Evolutionary conservation across 179 eudicot species (phyloP).

Genomic region (Spergularia azorica): DNA sequence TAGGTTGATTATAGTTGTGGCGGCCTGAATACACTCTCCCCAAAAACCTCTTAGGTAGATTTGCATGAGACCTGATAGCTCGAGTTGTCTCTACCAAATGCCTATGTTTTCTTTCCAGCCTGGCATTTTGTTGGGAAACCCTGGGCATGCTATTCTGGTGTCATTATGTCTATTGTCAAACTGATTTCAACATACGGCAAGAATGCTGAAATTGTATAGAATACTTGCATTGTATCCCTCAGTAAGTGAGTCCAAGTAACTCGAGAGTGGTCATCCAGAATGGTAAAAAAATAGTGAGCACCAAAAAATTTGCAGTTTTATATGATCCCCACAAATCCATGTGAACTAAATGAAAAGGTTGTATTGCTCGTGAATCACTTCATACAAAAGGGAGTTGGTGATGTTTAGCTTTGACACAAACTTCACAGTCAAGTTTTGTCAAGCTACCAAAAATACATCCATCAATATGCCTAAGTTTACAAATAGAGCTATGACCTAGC

Average conservation of each 20-base stretch:
- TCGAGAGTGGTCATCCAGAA: conserved; percentile 15
- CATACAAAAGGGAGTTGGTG: not conserved
- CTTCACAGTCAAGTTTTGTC: no score
- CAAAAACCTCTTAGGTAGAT: not conserved
- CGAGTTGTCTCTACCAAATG: not conserved
- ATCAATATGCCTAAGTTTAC: not conserved
- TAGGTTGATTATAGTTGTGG: not conserved
- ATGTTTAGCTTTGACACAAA: not conserved
- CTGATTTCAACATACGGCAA: not conserved
- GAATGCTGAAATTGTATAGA: not conserved
- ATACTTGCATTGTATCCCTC: not conserved
- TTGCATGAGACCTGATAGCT: not conserved
- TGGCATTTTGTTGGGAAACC: not conserved
- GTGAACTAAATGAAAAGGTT: conserved; percentile 1
- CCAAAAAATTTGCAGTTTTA: not conserved
- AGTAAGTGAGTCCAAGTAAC: conserved; percentile 17
- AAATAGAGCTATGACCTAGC: not conserved
- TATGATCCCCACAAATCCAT: conserved; percentile 26
- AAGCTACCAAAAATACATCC: not conserved
- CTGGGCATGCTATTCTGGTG: not conserved
- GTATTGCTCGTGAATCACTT: not conserved
- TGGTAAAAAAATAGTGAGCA: conserved; percentile 10
- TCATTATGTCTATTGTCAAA: not conserved
- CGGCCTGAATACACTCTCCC: not conserved
- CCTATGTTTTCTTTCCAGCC: not conserved